Conservation (phyloP, 2,329 filamentous ascomycete genomes). For the Rhynchosporium secalis region DNA sequence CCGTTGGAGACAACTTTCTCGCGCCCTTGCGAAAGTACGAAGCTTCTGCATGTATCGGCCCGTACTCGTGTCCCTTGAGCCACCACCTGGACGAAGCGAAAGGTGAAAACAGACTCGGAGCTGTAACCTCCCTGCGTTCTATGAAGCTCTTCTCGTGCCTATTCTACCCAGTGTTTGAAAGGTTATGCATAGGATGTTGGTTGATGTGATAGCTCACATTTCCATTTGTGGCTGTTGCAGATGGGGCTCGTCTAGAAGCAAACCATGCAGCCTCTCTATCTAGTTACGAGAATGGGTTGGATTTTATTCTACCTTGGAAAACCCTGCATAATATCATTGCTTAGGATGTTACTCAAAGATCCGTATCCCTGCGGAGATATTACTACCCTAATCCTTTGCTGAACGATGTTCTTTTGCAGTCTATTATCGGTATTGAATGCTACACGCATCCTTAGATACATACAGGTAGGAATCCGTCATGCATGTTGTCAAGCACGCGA, state of each 20-base stretch:
- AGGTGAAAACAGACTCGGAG: constrained; percentile 14
- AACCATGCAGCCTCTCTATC: constrained; percentile 19
- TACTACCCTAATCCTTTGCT: neutral
- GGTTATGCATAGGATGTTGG: constrained; percentile 12
- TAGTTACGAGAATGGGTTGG: constrained; percentile 14
- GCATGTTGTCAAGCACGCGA: constrained; percentile 32
- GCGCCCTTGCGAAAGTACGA: constrained; percentile 23
- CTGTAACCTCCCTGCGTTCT: constrained; percentile 22
- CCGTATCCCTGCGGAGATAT: constrained; percentile 6
- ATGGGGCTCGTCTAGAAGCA: constrained; percentile 15
- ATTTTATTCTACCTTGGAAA: constrained; percentile 18
- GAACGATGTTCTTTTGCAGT: constrained; percentile 9
- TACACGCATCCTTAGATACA: constrained; percentile 18
- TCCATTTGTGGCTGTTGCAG: constrained; percentile 14
- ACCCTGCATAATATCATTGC: constrained; percentile 17
- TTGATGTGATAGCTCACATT: constrained; percentile 26
- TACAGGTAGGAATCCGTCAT: constrained; percentile 27
- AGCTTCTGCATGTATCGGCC: constrained; percentile 27
- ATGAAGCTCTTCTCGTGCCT: constrained; percentile 14
- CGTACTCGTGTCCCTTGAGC: constrained; percentile 29
- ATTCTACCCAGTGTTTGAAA: constrained; percentile 24
- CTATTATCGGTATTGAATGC: constrained; percentile 10
- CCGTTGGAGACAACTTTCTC: constrained; percentile 25
- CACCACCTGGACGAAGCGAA: constrained; percentile 27
- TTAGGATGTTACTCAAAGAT: constrained; percentile 19